Percentiles rank a stretch among this genome's conserved stretches.
These are phyloP conservation scores for Stagonosporopsis vannaccii DNA, from an alignment of 2,329 filamentous ascomycete species.

Conservation along the genomic window DNA sequence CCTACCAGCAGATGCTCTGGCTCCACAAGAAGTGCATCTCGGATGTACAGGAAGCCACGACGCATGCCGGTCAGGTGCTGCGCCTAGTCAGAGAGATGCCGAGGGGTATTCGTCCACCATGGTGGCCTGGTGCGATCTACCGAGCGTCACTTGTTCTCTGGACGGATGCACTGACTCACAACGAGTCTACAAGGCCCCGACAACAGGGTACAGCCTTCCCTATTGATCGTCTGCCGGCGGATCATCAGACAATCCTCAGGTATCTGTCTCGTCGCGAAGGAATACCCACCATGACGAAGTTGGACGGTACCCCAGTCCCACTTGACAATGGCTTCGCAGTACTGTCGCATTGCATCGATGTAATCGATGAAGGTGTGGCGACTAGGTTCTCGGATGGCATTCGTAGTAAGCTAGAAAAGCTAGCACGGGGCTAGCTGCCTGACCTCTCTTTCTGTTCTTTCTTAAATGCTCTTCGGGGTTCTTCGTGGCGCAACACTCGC, in stretches of 20 bases:
- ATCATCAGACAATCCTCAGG: slow-evolving; percentile 59
- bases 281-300: slow-evolving; percentile 59
- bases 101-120: slow-evolving; percentile 66
- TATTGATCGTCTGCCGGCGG: slow-evolving; percentile 59
- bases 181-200: slow-evolving; percentile 53
- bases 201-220: slow-evolving; percentile 55
- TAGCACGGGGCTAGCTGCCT: slow-evolving; percentile 43
- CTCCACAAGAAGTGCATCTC: slow-evolving; percentile 69
- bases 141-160: slow-evolving; percentile 58
- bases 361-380: slow-evolving; percentile 61
- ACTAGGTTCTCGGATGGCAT: slow-evolving; percentile 64
- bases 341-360: slow-evolving; percentile 60
- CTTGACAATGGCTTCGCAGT: slow-evolving; percentile 59
- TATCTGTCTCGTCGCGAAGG: slow-evolving; percentile 63
- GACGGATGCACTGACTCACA: slow-evolving; percentile 63
- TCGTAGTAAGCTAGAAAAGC: slow-evolving; percentile 59
- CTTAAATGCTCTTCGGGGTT: background rate
- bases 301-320: slow-evolving; percentile 57
- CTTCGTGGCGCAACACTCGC: slow-evolving; percentile 14
- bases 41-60: slow-evolving; percentile 68
- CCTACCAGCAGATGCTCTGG: slow-evolving; percentile 63
- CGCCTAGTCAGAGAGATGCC: slow-evolving; percentile 68
- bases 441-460: slow-evolving; percentile 3
- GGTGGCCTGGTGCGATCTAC: slow-evolving; percentile 76
- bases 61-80: slow-evolving; percentile 73